Conservation (phyloP, 148 eudicot species). For the Dysphania ambrosioides region DNA sequence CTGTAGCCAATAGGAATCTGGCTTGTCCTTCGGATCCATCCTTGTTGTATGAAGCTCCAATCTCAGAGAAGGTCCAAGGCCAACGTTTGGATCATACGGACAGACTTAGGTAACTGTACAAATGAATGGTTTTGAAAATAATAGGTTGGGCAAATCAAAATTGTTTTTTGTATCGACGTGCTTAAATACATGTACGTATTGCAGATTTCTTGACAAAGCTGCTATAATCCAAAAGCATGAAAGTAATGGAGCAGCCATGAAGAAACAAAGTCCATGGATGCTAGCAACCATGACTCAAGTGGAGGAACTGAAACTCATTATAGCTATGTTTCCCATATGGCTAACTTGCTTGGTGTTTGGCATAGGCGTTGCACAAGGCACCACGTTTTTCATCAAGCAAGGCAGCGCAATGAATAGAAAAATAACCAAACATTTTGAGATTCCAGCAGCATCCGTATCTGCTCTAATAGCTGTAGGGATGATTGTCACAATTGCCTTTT, state of each 20-base stretch:
- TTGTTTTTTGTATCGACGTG: too few species aligned
- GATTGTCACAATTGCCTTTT: conserved; percentile 35
- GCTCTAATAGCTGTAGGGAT: conserved; percentile 40
- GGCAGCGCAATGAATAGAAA: conserved; percentile 36
- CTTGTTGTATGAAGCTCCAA: conserved; percentile 38
- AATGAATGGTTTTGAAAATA: too few species aligned
- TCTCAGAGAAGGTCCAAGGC: conserved; percentile 31
- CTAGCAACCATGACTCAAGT: conserved; percentile 57
- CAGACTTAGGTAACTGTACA: conserved; percentile 42
- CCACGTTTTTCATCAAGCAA: conserved; percentile 74
- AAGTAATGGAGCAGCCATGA: background rate
- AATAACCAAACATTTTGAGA: conserved; percentile 28
- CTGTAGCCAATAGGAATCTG: conserved; percentile 39
- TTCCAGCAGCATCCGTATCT: conserved; percentile 55
- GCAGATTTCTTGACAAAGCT: conserved; percentile 33
- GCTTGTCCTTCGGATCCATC: conserved; percentile 31
- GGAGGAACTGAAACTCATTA: conserved; percentile 57
- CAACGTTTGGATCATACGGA: conserved; percentile 52
- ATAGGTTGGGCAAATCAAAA: too few species aligned
- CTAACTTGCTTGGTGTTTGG: conserved; percentile 51
- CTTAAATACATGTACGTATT: background rate
- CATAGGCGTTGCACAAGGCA: conserved; percentile 44
- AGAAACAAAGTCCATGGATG: conserved; percentile 47
- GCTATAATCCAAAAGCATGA: conserved; percentile 37
- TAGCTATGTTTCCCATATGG: conserved; percentile 61